Evolutionary conservation across 208 protist species (phyloP).

Genomic region (Leishmania martiniquensis): DNA sequence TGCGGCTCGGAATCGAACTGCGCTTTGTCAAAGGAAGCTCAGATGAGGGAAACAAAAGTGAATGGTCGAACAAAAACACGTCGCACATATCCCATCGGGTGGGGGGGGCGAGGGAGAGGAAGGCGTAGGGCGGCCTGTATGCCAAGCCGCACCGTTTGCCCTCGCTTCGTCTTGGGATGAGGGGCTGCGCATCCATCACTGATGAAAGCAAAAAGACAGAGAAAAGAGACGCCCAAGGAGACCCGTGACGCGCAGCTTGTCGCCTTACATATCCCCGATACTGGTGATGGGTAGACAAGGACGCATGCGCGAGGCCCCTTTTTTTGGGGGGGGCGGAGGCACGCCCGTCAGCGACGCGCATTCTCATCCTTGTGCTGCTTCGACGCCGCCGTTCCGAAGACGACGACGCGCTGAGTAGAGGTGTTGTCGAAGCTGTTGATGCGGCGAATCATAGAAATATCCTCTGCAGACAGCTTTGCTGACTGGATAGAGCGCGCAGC

Average conservation of each 20-base stretch:
- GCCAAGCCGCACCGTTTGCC: background rate
- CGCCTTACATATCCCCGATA: background rate
- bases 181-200: background rate
- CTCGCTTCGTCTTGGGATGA: background rate
- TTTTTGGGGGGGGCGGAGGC: too few relatives aligned
- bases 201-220: background rate
- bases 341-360: background rate
- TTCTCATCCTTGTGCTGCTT: constrained; percentile 17
- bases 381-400: constrained; percentile 55
- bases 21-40: background rate
- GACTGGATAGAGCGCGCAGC: constrained; percentile 28
- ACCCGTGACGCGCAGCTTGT: background rate
- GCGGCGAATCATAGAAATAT: constrained; percentile 83
- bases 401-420: constrained; percentile 69
- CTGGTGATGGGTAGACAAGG: background rate
- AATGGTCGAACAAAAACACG: too few relatives aligned
- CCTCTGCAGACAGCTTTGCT: constrained; percentile 54
- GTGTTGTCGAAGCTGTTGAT: constrained; percentile 86
- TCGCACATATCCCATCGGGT: background rate
- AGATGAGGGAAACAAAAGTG: background rate
- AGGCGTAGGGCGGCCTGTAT: background rate
- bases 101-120: background rate
- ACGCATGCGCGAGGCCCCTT: background rate
- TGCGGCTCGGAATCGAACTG: background rate
- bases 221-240: background rate